Base-by-base conservation (phyloP, 2,329 filamentous ascomycete genomes). In the Teratosphaeria nubilosa region DNA sequence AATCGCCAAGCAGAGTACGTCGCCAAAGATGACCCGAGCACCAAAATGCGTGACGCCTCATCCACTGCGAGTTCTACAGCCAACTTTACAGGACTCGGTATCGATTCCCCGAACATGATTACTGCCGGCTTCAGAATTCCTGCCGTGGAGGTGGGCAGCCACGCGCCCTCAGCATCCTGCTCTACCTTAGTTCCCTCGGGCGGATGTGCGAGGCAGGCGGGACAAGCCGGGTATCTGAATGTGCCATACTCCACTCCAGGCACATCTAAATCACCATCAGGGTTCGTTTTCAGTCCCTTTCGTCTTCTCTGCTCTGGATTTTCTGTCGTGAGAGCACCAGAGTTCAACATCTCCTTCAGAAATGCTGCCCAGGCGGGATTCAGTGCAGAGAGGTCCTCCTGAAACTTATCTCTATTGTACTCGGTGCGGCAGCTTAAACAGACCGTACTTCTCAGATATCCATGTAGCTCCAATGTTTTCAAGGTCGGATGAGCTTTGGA, bases 1-100 rank as follows among this genome's bases (percentile, higher is more conserved):
- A 99, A 74, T 59, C 92, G 80, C 91, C 91, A 99, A 0, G 94
- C 94, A 11, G 91, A 96, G 72, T 95, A 97, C 0, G 94, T 97
- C 5, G 94, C 94, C 53, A 97, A 80, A 61, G 90, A 96, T 37
- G 90, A 96, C 3, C 91, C 94, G 16, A 97, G 73, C 9, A 97
- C 82, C 24, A 97, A 77, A 37, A 97, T 74, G 59, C 84, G 83
- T 5, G 84, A 85, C 1, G 90, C 88, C 30, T 81, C 80, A 67
- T 96, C 89, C 54, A 97, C 84, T 13, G 88, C 87, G 30, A 83
- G 76, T 69, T 97, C 91, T 1, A 91, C 92, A 0, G 84, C 85
- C 1, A 76, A 72, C 72, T 95, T 96, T 37, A 91, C 85, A 1
- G 75, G 68, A 1, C 75, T 73, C 0, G 82, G 78, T 54, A 97